A percentile compares a stretch with the other conserved stretches of the same genome.
Evolutionary conservation across 768 basidiomycete genomes (phyloP).

Genomic region (Artomyces pyxidatus): DNA sequence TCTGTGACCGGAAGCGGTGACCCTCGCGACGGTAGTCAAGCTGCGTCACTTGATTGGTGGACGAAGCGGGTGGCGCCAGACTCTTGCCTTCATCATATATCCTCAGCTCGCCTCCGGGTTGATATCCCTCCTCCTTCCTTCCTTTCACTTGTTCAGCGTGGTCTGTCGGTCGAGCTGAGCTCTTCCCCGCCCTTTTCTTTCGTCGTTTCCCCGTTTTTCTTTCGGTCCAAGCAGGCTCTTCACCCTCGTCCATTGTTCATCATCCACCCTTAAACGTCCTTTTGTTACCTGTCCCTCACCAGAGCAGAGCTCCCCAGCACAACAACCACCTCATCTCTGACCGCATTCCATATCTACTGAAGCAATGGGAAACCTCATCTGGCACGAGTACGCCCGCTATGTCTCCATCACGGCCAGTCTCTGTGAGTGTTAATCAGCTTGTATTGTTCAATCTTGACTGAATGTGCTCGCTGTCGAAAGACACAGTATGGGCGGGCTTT

Average conservation of each 20-base stretch:
- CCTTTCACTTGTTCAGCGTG: neutral
- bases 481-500: conserved; percentile 73
- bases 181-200: neutral
- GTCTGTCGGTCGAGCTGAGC: conserved; percentile 13
- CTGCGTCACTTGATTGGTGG: conserved; percentile 12
- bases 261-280: neutral
- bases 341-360: neutral
- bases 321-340: neutral
- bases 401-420: conserved; percentile 60
- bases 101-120: neutral
- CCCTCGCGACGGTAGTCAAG: conserved; percentile 14
- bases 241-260: conserved; percentile 5
- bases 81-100: conserved; percentile 7
- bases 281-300: conserved; percentile 5
- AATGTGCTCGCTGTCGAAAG: conserved; percentile 34
- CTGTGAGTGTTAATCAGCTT: conserved; percentile 43
- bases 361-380: conserved; percentile 73
- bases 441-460: neutral
- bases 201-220: conserved; percentile 7
- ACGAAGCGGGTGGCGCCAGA: neutral
- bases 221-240: conserved; percentile 12
- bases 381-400: conserved; percentile 70
- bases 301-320: neutral
- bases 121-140: neutral
- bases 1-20: neutral